phyloP scores from a whole-genome alignment of 2,329 filamentous ascomycete species.

The Metarhizium guizhouense region DNA sequence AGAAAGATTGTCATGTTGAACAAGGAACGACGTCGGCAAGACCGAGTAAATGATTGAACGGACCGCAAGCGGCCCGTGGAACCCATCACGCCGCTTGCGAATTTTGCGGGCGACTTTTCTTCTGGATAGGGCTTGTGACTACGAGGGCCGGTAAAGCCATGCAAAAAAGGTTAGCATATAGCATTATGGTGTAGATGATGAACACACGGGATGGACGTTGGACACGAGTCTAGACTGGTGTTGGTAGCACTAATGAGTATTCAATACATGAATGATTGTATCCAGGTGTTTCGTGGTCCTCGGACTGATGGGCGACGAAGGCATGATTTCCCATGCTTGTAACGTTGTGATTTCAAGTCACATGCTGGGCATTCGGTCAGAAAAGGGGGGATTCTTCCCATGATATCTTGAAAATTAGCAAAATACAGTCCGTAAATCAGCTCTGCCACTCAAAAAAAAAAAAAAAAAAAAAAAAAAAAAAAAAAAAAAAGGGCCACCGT shows the following conservation, averaged over 20 bases:
- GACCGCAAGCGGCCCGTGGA: not conserved
- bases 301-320: not conserved
- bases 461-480: too few relatives aligned
- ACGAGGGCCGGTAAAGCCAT: not conserved
- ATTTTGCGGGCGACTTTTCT: not conserved
- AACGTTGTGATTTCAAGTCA: too few relatives aligned
- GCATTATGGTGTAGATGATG: not conserved
- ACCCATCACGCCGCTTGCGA: not conserved
- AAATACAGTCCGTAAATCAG: too few relatives aligned
- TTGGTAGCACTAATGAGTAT: constrained; percentile 1
- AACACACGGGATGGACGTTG: not conserved
- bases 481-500: too few relatives aligned
- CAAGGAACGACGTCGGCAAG: not conserved
- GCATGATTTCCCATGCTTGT: too few relatives aligned
- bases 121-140: not conserved
- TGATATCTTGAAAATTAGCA: too few relatives aligned
- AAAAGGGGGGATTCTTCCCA: too few relatives aligned
- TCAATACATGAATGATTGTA: constrained; percentile 7
- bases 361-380: too few relatives aligned
- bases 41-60: too few relatives aligned
- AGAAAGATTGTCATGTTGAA: not conserved
- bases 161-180: not conserved
- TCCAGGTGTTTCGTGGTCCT: not conserved
- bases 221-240: not conserved
- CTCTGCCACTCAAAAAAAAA: too few relatives aligned